Percentiles rank a stretch among this genome's conserved stretches.
These are phyloP conservation scores for Hyaloscypha bicolor DNA, from an alignment of 495 filamentous ascomycete genomes.

Conservation along the genomic window DNA sequence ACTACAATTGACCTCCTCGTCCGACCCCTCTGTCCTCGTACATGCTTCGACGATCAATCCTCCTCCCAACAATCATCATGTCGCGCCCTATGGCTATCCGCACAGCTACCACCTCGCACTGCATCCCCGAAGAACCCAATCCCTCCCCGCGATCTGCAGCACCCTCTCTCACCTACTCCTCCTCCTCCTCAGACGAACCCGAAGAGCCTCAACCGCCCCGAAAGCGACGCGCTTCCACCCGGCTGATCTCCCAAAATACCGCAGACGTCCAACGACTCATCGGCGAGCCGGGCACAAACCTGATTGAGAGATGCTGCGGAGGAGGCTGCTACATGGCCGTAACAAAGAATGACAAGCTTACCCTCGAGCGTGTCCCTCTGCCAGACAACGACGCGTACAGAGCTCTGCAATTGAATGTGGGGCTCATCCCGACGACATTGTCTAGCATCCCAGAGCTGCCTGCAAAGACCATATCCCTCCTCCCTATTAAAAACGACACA, in stretches of 20 bases:
- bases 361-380: conserved; percentile 61
- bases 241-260: conserved; percentile 73
- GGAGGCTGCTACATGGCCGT: conserved; percentile 86
- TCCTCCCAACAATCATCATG: conserved; percentile 24
- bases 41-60: conserved; percentile 22
- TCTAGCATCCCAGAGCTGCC: conserved; percentile 72
- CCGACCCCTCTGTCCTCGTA: not conserved
- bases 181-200: conserved; percentile 30
- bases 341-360: conserved; percentile 52
- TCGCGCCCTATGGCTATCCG: conserved; percentile 25
- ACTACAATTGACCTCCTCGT: not conserved
- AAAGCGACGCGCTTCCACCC: conserved; percentile 73
- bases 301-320: conserved; percentile 82
- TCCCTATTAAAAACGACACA: conserved; percentile 41
- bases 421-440: conserved; percentile 70
- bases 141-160: conserved; percentile 28
- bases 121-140: conserved; percentile 33
- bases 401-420: conserved; percentile 74
- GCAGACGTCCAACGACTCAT: conserved; percentile 74
- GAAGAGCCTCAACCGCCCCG: conserved; percentile 28
- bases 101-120: conserved; percentile 32
- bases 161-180: conserved; percentile 33
- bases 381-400: conserved; percentile 85
- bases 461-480: conserved; percentile 69
- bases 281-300: conserved; percentile 58